Percentiles rank a stretch among this genome's conserved stretches.
Evolutionary conservation across 129 eudicot species (phyloP).

Genomic region (Pseudognaphalium luteoalbum): DNA sequence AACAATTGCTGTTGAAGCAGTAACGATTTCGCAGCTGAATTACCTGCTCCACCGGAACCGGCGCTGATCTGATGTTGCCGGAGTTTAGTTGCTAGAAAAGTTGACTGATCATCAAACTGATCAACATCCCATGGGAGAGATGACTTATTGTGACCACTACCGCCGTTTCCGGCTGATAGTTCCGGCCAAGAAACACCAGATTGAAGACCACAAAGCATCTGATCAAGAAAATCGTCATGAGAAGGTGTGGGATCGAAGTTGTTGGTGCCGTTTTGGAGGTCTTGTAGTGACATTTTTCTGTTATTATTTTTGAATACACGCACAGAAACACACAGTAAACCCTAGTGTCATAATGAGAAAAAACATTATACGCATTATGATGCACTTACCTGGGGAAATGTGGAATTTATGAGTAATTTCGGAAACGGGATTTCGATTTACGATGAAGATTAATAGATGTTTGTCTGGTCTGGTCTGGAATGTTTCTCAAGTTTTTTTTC

Average conservation of each 20-base stretch:
- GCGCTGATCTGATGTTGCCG: conserved; percentile 69
- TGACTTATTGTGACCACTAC: conserved; percentile 11
- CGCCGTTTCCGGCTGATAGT: conserved; percentile 25
- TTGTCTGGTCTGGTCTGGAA: conserved; percentile 33
- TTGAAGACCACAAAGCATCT: conserved; percentile 65
- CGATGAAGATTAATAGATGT: conserved; percentile 31
- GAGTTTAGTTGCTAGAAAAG: conserved; percentile 48
- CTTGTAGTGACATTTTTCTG: conserved; percentile 40
- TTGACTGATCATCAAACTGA: conserved; percentile 46
- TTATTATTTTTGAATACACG: background rate
- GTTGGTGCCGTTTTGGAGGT: conserved; percentile 26
- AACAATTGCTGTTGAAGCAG: conserved; percentile 71
- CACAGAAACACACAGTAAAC: conserved; percentile 29
- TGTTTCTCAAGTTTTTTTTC: conserved; percentile 25
- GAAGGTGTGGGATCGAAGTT: conserved; percentile 49
- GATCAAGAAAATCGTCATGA: conserved; percentile 75
- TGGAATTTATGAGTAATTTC: conserved; percentile 23
- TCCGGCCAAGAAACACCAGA: conserved; percentile 61
- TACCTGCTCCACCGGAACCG: conserved; percentile 27
- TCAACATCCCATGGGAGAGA: conserved; percentile 37
- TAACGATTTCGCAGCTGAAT: conserved; percentile 40
- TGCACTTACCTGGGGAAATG: conserved; percentile 34
- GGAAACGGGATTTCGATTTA: conserved; percentile 24
- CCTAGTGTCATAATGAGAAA: conserved; percentile 8
- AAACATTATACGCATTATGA: conserved; percentile 2